Base-by-base conservation (phyloP, 805 yeast species). In the Naumovozyma dairenensis region DNA sequence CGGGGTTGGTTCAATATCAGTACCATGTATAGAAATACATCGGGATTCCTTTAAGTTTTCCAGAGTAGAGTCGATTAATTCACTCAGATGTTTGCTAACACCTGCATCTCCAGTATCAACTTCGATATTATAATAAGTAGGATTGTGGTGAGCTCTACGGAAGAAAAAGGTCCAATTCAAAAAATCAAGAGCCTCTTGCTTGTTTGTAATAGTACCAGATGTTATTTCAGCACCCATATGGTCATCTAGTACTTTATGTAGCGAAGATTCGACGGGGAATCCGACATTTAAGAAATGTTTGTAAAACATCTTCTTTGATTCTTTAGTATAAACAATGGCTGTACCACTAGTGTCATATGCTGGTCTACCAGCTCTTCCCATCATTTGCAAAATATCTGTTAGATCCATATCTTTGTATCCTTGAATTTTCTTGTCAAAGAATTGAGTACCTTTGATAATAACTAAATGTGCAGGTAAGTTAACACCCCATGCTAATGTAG, bases 281-380 rank as follows among this genome's bases (percentile, higher is more conserved):
- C 93, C 98, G 40, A 92, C 94, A 3, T 94, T 77, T 19, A 92
- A 68, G 19, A 87, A 69, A 5, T 89, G 77, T 16, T 92, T 74
- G 50, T 89, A 92, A 49, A 89, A 96, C 53, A 84, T 86, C 27
- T 92, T 65, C 35, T 74, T 69, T 44, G 87, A 95, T 39, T 72
- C 70, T 0, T 92, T 70, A 0, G 98, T 87, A 55, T 86, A 79
- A 31, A 92, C 68, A 28, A 87, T 78, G 55, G 97, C 96, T 1
- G 92, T 83, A 68, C 98, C 99, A 43, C 73, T 81, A 38, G 77
- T 76, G 55, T 89, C 96, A 57, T 72, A 93, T 47, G 93, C 97
- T 1, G 98, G 98, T 62, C 99, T 76, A 60, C 99, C 99, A 16
- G 99, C 98, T 65, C 99, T 81, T 45, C 99, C 99, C 69, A 92